Base-by-base conservation (phyloP, 208 protist species). In the Trypanosoma avium region DNA sequence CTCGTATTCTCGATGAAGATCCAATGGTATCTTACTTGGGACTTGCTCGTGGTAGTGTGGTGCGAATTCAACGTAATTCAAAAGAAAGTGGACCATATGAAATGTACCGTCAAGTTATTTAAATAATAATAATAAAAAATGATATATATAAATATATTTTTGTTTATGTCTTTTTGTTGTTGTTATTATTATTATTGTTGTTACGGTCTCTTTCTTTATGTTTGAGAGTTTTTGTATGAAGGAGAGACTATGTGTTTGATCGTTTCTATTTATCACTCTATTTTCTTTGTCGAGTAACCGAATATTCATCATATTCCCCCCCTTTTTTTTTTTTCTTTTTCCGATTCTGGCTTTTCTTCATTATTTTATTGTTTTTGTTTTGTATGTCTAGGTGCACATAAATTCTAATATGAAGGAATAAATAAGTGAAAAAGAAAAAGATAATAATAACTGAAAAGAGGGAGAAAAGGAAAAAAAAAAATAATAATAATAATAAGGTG, bases 51-150 rank as follows among this genome's bases (percentile, higher is more conserved):
- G 95, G 96, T 17, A 81, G 97, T 65, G 85, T 98, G 22, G 88
- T 99, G 19, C 94, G 97, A 69, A 99, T 99, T 72, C 86, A 89
- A 13, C 92, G 97, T 10, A 63, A 81, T 6, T 87, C 78, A 9
- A 95, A 98, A 65, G 98, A 98, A 17, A 97, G 97, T 27, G 97
- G 97, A 13, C 79, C 94, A 2, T 99, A 99, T 76, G 87, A 97
- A 66, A 99, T 98, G 73, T 99, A 99, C 78, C 88, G 98, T 9
- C 82, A 99, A 57, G 94, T 99, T 30, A 75, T 97, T 35, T 98
- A 85, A 75, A 42, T 3, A 42, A 42, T 1, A n/a, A 13, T 43
- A 3, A 36, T 43, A 47, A 40, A 24, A 50, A 12, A n/a, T 12
- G 22, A 7, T 47, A 2, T 46, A 17, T 61, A 0, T 61, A 15